These are phyloP conservation scores for Isatis tinctoria DNA, from an alignment of 345 rosid genomes.

Conservation along the genomic window DNA sequence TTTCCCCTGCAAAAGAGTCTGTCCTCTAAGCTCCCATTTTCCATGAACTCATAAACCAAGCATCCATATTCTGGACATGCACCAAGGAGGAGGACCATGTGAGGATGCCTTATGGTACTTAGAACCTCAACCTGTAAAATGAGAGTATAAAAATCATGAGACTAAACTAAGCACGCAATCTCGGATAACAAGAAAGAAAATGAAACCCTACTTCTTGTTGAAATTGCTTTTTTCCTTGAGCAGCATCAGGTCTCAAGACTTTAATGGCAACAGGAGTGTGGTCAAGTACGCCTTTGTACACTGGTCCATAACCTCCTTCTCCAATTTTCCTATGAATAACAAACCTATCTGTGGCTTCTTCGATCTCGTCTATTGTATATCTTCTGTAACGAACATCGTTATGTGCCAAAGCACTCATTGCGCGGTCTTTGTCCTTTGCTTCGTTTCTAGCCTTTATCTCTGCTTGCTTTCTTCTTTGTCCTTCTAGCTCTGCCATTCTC, in stretches of 20 bases:
- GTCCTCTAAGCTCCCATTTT: slow-evolving; percentile 77
- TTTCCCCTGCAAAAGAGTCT: slow-evolving; percentile 52
- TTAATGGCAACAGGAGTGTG: slow-evolving; percentile 86
- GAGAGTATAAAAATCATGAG: neutral
- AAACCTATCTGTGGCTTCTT: slow-evolving; percentile 62
- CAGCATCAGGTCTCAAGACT: slow-evolving; percentile 80
- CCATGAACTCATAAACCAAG: slow-evolving; percentile 78
- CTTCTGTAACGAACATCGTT: slow-evolving; percentile 60
- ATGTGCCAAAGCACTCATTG: slow-evolving; percentile 51
- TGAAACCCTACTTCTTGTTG: slow-evolving; percentile 62
- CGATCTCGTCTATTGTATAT: slow-evolving; percentile 69
- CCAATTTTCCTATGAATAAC: slow-evolving; percentile 55
- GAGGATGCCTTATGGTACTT: slow-evolving; percentile 74
- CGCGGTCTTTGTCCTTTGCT: slow-evolving; percentile 60
- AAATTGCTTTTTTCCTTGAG: slow-evolving; percentile 77
- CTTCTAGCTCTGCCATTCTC: slow-evolving; percentile 65
- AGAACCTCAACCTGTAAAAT: slow-evolving; percentile 70
- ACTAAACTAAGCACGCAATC: neutral
- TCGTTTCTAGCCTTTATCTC: slow-evolving; percentile 60
- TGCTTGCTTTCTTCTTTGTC: slow-evolving; percentile 55
- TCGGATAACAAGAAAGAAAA: neutral
- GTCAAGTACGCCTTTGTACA: slow-evolving; percentile 66
- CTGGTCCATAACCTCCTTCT: slow-evolving; percentile 95
- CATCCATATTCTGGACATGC: slow-evolving; percentile 87
- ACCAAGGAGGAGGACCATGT: slow-evolving; percentile 86